These are phyloP conservation scores for Fraxinus xanthoxyloides DNA, from an alignment of 305 asterid species.

Conservation along the genomic window DNA sequence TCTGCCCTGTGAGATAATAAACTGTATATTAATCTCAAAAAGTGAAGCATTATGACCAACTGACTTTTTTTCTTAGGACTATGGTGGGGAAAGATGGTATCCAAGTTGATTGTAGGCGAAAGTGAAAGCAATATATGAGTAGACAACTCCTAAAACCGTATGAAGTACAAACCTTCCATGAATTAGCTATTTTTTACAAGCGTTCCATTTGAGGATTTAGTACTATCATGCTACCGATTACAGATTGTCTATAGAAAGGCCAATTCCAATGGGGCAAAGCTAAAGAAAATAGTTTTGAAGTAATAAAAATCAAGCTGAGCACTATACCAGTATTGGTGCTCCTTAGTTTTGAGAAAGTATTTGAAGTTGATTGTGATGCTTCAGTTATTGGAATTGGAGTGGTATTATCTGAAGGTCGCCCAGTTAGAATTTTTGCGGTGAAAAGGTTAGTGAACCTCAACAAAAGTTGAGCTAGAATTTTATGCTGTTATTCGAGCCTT, in stretches of 20 bases:
- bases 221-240: not conserved
- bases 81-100: not conserved
- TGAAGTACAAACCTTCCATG: not conserved
- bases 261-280: not conserved
- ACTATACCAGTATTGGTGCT: not conserved
- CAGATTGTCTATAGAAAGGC: not conserved
- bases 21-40: not conserved
- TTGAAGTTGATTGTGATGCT: not conserved
- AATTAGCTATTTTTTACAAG: not conserved
- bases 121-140: not conserved
- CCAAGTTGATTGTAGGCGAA: not conserved
- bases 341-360: not conserved
- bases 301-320: not conserved
- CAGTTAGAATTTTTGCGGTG: conserved; percentile 4
- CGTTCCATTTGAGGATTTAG: not conserved
- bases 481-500: conserved; percentile 15
- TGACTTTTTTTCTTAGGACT: not conserved
- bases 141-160: not conserved
- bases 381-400: not conserved
- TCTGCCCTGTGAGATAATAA: not conserved
- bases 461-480: conserved; percentile 2
- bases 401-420: not conserved
- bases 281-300: not conserved
- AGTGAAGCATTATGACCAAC: not conserved
- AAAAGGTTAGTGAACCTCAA: not conserved